These are phyloP conservation scores for Blepharisma japonicum DNA, from an alignment of 73 alveolate genomes.

Conservation along the genomic window DNA sequence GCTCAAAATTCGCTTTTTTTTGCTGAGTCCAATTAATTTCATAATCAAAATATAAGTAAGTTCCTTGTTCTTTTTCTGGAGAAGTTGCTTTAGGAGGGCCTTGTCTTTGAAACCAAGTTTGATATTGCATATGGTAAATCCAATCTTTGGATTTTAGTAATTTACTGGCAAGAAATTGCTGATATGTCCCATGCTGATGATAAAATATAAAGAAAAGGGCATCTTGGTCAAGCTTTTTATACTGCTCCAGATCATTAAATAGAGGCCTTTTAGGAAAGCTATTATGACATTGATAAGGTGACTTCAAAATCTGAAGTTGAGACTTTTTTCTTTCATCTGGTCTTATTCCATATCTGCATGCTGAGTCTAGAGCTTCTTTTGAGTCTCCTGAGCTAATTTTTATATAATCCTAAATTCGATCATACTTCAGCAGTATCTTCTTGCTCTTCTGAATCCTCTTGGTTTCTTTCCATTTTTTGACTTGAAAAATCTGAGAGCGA, in stretches of 20 bases:
- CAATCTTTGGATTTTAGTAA: conserved; percentile 67
- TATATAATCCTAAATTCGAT: too few relatives aligned
- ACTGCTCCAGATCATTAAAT: conserved; percentile 31
- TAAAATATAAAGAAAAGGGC: conserved; percentile 85
- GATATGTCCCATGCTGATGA: conserved; percentile 67
- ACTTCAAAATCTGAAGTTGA: background rate
- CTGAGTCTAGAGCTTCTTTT: conserved; percentile 22
- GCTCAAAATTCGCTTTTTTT: conserved; percentile 31
- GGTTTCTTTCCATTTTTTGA: too few relatives aligned
- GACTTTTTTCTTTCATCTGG: conserved; percentile 33
- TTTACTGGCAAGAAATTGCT: conserved; percentile 54
- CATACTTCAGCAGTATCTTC: too few relatives aligned
- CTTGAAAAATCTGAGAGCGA: too few relatives aligned
- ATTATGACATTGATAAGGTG: conserved; percentile 23
- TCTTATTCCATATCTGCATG: conserved; percentile 29
- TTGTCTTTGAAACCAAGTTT: conserved; percentile 67
- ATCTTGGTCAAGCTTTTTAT: conserved; percentile 60
- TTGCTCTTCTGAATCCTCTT: too few relatives aligned
- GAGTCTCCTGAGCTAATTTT: background rate
- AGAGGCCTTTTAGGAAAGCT: conserved; percentile 12
- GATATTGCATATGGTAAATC: conserved; percentile 74
- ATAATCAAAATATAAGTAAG: conserved; percentile 48
- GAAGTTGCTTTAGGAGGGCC: conserved; percentile 51
- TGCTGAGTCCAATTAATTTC: conserved; percentile 43
- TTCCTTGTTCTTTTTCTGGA: conserved; percentile 32